Conservation (phyloP, 2,329 filamentous ascomycete genomes). For the Cercospora berteroae region DNA sequence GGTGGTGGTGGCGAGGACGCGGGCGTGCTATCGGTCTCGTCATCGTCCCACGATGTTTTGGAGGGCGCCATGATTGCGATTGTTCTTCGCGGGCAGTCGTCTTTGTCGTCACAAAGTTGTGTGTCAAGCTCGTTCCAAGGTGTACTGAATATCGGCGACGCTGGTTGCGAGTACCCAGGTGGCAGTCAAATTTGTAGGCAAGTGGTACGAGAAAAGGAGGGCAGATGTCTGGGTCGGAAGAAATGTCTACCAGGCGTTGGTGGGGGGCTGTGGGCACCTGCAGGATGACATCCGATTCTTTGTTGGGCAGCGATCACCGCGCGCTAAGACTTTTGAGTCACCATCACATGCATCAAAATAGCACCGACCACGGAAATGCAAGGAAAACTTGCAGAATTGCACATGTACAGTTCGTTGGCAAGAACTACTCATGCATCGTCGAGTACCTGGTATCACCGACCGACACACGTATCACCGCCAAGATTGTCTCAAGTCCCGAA, state of each 20-base stretch:
- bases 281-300: slow-evolving; percentile 5
- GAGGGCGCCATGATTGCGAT: slow-evolving; percentile 38
- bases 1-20: slow-evolving; percentile 49
- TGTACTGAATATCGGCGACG: background rate
- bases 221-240: slow-evolving; percentile 1
- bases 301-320: slow-evolving; percentile 5
- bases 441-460: background rate
- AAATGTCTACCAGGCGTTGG: slow-evolving; percentile 3
- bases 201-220: slow-evolving; percentile 1
- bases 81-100: slow-evolving; percentile 21
- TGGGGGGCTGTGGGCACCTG: background rate
- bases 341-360: slow-evolving; percentile 4
- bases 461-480: background rate
- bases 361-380: background rate
- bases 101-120: slow-evolving; percentile 4
- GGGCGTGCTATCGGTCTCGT: slow-evolving; percentile 56
- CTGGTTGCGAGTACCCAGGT: background rate
- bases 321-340: slow-evolving; percentile 6
- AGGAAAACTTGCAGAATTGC: background rate
- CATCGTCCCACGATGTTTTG: slow-evolving; percentile 45
- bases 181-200: background rate
- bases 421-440: background rate
- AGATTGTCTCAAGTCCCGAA: background rate
- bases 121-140: background rate
- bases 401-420: background rate